Conservation (phyloP, 1,139 yeast genomes). For the Hyphopichia wangnamkhiaoensis region DNA sequence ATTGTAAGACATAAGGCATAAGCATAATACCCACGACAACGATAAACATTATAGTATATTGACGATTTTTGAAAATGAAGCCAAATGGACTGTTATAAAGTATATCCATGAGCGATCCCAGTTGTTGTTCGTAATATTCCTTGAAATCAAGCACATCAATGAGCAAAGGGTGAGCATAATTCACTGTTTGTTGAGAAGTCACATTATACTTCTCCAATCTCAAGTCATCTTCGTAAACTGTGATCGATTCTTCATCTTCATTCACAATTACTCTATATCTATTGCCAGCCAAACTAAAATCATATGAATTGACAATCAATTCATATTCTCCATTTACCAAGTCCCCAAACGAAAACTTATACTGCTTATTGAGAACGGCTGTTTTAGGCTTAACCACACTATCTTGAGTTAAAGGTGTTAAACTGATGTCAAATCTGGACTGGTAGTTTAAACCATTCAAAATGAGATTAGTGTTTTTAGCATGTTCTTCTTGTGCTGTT, state of each 20-base stretch:
- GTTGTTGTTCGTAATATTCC: slow-evolving; percentile 38
- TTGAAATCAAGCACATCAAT: slow-evolving; percentile 24
- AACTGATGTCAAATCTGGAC: slow-evolving; percentile 33
- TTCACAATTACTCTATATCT: slow-evolving; percentile 30
- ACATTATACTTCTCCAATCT: slow-evolving; percentile 16
- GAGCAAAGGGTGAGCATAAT: slow-evolving; percentile 20
- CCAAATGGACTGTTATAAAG: slow-evolving; percentile 46
- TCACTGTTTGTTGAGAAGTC: slow-evolving; percentile 18
- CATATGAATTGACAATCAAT: slow-evolving; percentile 37
- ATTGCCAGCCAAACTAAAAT: slow-evolving; percentile 28
- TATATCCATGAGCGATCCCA: slow-evolving; percentile 35
- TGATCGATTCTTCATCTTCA: slow-evolving; percentile 15
- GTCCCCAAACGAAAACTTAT: slow-evolving; percentile 24
- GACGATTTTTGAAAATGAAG: slow-evolving; percentile 37
- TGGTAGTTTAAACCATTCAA: slow-evolving; percentile 41
- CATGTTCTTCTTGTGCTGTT: slow-evolving; percentile 2
- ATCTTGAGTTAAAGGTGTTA: slow-evolving; percentile 16
- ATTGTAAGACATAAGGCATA: slow-evolving; percentile 34
- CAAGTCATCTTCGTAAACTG: slow-evolving; percentile 26
- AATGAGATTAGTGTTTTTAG: slow-evolving; percentile 13
- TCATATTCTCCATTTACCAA: slow-evolving; percentile 36
- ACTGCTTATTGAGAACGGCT: slow-evolving; percentile 26
- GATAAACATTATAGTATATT: slow-evolving; percentile 37
- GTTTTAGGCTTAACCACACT: slow-evolving; percentile 9
- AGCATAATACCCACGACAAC: slow-evolving; percentile 31